A percentile compares a stretch with the other conserved stretches of the same genome.
These are phyloP conservation scores for Pyronema domesticum DNA, from an alignment of 495 filamentous ascomycete species.

Conservation along the genomic window DNA sequence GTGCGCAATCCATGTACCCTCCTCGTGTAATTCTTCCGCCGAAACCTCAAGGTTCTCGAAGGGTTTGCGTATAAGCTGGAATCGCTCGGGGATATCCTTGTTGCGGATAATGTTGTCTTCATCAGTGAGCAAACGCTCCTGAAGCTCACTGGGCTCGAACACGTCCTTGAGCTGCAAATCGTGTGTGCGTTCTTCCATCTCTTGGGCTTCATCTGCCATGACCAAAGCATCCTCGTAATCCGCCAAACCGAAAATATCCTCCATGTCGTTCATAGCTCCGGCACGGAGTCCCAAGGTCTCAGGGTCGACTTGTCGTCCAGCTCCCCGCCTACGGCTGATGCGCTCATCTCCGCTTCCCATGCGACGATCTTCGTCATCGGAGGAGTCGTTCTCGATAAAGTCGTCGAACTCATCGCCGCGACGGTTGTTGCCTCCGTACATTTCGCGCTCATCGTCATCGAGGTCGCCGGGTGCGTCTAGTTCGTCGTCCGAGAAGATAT, in stretches of 20 bases:
- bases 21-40: constrained; percentile 63
- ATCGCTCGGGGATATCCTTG: constrained; percentile 78
- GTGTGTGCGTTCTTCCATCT: constrained; percentile 51
- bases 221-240: constrained; percentile 90
- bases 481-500: constrained; percentile 94
- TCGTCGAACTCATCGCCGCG: constrained; percentile 77
- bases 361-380: constrained; percentile 59
- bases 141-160: constrained; percentile 86
- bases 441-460: constrained; percentile 31
- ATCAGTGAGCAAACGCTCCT: constrained; percentile 84
- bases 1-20: constrained; percentile 77
- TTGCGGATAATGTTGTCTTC: constrained; percentile 79
- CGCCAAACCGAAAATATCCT: constrained; percentile 81
- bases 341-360: constrained; percentile 60
- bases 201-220: constrained; percentile 56
- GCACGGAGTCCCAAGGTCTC: constrained; percentile 48
- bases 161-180: constrained; percentile 92
- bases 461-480: constrained; percentile 32
- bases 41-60: constrained; percentile 46
- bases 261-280: constrained; percentile 83
- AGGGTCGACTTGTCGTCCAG: constrained; percentile 12
- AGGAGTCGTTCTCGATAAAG: constrained; percentile 92
- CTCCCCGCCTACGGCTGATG: constrained; percentile 27
- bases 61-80: constrained; percentile 76
- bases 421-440: constrained; percentile 30